Percentiles rank a stretch among this genome's conserved stretches.
phyloP scores from a whole-genome alignment of 2,329 filamentous ascomycete genomes.

The Amauroascus niger region DNA sequence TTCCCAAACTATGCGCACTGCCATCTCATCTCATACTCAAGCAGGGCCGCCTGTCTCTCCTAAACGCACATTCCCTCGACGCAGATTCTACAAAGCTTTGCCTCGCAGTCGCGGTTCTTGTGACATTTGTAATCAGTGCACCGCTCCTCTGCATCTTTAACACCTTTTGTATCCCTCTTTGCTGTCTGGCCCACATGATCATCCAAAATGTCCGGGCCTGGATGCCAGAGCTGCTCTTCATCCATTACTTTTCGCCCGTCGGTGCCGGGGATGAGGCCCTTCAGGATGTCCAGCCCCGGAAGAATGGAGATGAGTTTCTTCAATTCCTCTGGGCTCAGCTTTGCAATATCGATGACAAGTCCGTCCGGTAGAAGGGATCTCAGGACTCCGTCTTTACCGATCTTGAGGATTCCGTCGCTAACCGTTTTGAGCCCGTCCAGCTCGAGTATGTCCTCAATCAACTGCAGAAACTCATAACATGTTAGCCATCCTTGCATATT shows the following conservation, averaged over 20 bases:
- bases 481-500: background rate
- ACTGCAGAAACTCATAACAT: background rate
- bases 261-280: background rate
- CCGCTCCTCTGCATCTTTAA: background rate
- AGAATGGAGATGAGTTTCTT: background rate
- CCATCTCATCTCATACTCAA: no score
- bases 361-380: background rate
- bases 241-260: background rate
- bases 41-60: no score
- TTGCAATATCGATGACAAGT: background rate
- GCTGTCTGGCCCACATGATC: background rate
- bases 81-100: no score
- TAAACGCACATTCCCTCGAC: no score
- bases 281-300: background rate
- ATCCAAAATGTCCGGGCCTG: background rate
- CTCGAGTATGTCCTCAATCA: background rate
- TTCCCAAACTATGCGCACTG: no score
- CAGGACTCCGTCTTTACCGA: background rate
- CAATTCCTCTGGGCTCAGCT: background rate
- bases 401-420: background rate
- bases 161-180: background rate
- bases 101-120: background rate
- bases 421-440: background rate
- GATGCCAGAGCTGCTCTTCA: constrained; percentile 17
- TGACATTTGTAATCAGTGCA: background rate